Conservation (phyloP, 1,139 yeast species). For the Sugiyamaella xylanicola region DNA sequence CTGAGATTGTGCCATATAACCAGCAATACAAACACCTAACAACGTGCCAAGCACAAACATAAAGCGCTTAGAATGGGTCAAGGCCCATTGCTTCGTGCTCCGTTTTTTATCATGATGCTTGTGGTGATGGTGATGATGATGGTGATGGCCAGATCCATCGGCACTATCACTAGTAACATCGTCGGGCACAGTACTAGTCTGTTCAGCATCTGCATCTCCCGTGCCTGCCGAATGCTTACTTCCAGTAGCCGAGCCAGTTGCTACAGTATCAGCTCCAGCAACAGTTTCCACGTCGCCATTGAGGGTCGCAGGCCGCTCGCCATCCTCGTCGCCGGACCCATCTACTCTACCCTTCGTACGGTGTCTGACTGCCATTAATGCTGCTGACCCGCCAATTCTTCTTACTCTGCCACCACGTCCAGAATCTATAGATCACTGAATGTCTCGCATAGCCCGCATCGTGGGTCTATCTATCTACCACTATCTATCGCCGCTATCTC, state of each 20-base stretch:
- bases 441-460: too few relatives aligned
- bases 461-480: neutral
- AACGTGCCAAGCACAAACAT: constrained; percentile 61
- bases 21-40: constrained; percentile 66
- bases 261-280: neutral
- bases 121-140: constrained; percentile 17
- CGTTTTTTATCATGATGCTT: neutral
- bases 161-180: neutral
- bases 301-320: constrained; percentile 6
- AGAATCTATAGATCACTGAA: too few relatives aligned
- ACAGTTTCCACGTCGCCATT: constrained; percentile 5
- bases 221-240: neutral
- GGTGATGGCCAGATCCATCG: neutral
- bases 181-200: neutral
- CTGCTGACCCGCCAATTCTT: neutral
- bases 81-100: constrained; percentile 21
- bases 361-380: constrained; percentile 12
- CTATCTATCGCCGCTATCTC: neutral
- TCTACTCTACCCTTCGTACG: neutral
- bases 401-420: neutral
- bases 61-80: constrained; percentile 36
- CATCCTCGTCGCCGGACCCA: constrained; percentile 12
- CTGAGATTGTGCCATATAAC: constrained; percentile 60
- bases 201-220: neutral
- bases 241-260: neutral